These are phyloP conservation scores for Sugiyamaella chiloensis DNA, from an alignment of 805 yeast species.

Conservation along the genomic window DNA sequence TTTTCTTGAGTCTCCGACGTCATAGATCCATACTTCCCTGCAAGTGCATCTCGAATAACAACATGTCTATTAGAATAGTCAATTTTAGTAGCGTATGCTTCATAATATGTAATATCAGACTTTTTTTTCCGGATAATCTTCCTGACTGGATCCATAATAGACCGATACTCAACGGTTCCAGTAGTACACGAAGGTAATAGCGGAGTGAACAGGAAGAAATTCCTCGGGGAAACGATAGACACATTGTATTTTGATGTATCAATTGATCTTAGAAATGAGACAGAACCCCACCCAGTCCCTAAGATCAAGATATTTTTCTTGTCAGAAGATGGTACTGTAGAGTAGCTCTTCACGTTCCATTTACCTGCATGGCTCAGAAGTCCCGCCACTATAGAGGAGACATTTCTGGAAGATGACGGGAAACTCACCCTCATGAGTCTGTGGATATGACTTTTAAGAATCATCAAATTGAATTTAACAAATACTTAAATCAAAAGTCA, in stretches of 20 bases:
- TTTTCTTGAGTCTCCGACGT: constrained; percentile 34
- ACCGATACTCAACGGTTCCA: constrained; percentile 83
- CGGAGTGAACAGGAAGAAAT: constrained; percentile 95
- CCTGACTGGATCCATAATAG: constrained; percentile 92
- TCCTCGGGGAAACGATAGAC: constrained; percentile 86
- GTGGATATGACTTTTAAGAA: too few species aligned
- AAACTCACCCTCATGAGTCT: too few species aligned
- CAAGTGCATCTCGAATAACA: constrained; percentile 43
- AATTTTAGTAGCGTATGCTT: constrained; percentile 84
- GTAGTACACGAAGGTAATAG: constrained; percentile 91
- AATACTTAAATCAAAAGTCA: too few species aligned
- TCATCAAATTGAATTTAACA: too few species aligned
- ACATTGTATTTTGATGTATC: constrained; percentile 88
- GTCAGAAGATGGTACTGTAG: too few species aligned
- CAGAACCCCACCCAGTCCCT: constrained; percentile 92
- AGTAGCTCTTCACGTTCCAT: too few species aligned
- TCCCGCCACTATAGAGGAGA: too few species aligned
- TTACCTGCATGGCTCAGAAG: too few species aligned
- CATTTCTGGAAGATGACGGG: too few species aligned
- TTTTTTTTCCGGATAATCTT: constrained; percentile 72
- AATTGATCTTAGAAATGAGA: constrained; percentile 75
- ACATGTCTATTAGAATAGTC: constrained; percentile 69
- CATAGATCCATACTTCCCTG: constrained; percentile 26
- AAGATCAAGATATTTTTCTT: constrained; percentile 67
- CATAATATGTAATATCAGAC: constrained; percentile 76